phyloP scores from a whole-genome alignment of 1,284 basidiomycete species.

The Trametes sp. region DNA sequence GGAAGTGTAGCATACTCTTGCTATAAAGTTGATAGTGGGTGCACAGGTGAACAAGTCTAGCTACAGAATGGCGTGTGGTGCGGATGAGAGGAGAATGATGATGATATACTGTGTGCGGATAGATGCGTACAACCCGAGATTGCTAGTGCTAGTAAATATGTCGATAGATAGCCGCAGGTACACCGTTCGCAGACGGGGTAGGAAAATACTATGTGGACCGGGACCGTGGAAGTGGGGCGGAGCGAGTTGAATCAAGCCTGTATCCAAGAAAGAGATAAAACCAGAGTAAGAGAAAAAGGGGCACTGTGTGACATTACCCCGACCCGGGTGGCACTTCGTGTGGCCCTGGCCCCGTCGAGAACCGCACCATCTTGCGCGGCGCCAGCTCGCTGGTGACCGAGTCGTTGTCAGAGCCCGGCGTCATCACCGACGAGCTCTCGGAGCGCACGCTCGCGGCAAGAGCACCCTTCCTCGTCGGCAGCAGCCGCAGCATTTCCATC shows the following conservation, averaged over 20 bases:
- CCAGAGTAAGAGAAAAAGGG: not conserved
- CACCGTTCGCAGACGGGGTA: constrained; percentile 8
- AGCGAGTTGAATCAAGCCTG: constrained; percentile 6
- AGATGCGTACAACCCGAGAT: constrained; percentile 17
- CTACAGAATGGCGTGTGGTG: constrained; percentile 4
- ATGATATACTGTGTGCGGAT: constrained; percentile 13
- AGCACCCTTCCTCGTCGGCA: constrained; percentile 41
- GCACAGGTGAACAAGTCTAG: constrained; percentile 6
- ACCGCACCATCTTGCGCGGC: constrained; percentile 62
- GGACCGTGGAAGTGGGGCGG: not conserved
- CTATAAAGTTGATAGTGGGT: not conserved
- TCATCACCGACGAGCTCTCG: constrained; percentile 26
- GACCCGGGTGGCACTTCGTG: constrained; percentile 11
- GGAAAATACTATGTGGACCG: constrained; percentile 5
- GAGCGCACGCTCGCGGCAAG: constrained; percentile 27
- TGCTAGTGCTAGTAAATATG: constrained; percentile 15
- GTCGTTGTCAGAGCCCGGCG: constrained; percentile 34
- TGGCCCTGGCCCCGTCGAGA: constrained; percentile 40
- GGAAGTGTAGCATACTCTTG: not conserved
- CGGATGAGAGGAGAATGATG: not conserved
- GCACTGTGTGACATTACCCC: constrained; percentile 1
- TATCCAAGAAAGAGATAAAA: not conserved
- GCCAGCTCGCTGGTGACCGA: constrained; percentile 35
- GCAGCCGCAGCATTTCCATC: constrained; percentile 58
- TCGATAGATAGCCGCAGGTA: constrained; percentile 18